These are phyloP conservation scores for Rhododendron mucronatum DNA, from an alignment of 148 eudicot species.

Conservation along the genomic window DNA sequence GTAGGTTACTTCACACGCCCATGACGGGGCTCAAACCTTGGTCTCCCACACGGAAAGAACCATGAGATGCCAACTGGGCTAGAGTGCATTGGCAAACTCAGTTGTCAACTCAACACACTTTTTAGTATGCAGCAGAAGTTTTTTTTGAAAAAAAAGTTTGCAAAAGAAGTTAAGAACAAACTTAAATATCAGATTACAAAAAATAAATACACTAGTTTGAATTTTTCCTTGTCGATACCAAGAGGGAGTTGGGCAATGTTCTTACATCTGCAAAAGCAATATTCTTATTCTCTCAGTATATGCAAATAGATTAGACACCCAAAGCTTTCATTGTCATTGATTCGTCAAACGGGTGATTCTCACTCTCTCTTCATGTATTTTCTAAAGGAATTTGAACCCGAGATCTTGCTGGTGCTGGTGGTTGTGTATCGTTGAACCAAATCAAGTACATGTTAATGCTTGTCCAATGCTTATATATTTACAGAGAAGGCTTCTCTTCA, in stretches of 20 bases:
- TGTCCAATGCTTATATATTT: neutral
- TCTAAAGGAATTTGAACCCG: neutral
- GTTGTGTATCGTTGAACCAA: too few relatives aligned
- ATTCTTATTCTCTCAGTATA: neutral
- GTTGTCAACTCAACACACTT: too few relatives aligned
- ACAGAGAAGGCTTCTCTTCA: neutral
- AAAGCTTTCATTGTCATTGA: neutral
- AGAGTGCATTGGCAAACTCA: too few relatives aligned
- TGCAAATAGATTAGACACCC: neutral
- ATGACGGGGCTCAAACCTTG: too few relatives aligned
- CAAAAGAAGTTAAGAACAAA: too few relatives aligned
- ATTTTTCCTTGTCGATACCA: neutral
- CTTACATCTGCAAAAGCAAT: neutral
- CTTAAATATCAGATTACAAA: too few relatives aligned
- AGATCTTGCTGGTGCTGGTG: neutral
- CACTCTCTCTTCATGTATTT: neutral
- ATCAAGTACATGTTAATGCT: neutral
- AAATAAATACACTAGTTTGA: neutral
- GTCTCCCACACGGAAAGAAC: too few relatives aligned
- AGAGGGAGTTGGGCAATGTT: neutral
- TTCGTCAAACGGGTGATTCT: neutral
- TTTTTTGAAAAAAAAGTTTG: too few relatives aligned
- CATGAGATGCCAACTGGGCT: too few relatives aligned
- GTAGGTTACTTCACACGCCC: too few relatives aligned
- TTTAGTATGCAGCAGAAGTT: too few relatives aligned